A percentile compares a stretch with the other conserved stretches of the same genome.
These are phyloP conservation scores for Mortierella claussenii DNA, from an alignment of 192 early-diverging fungal species.

Conservation along the genomic window DNA sequence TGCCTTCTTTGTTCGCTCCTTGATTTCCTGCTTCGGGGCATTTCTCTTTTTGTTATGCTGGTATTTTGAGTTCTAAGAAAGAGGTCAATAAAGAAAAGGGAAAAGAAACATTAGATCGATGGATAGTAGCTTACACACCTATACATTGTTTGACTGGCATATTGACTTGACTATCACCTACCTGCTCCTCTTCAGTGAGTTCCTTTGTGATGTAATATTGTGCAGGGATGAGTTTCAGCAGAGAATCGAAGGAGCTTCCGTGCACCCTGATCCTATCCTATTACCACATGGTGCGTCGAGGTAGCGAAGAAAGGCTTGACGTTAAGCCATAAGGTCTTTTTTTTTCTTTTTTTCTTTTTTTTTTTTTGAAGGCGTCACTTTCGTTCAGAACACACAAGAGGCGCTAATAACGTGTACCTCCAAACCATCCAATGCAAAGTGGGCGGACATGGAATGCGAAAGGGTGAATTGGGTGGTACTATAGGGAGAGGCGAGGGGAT, in stretches of 20 bases:
- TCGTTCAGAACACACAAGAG: too few relatives aligned
- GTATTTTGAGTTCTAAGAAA: constrained; percentile 61
- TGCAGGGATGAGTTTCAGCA: constrained; percentile 86
- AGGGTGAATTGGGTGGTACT: constrained; percentile 8
- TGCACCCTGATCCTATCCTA: constrained; percentile 73
- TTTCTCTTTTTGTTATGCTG: constrained; percentile 87
- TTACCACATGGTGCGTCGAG: background rate
- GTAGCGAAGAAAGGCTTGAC: background rate
- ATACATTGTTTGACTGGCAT: too few relatives aligned
- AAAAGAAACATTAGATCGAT: background rate
- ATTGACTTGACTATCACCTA: constrained; percentile 34
- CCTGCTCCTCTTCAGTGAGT: constrained; percentile 60
- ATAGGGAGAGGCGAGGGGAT: too few relatives aligned
- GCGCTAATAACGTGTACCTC: too few relatives aligned
- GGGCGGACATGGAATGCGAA: constrained; percentile 49
- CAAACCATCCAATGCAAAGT: constrained; percentile 45
- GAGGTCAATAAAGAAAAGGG: background rate
- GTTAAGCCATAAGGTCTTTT: too few relatives aligned
- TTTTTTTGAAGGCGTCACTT: too few relatives aligned
- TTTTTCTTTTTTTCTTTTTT: too few relatives aligned
- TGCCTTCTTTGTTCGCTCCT: constrained; percentile 83
- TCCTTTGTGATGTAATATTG: constrained; percentile 82
- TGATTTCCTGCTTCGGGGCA: constrained; percentile 80
- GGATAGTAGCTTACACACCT: too few relatives aligned
- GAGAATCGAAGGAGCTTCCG: constrained; percentile 74